Evolutionary conservation across 192 early-diverging fungal genomes (phyloP).

Genomic region (Linderina pennispora): DNA sequence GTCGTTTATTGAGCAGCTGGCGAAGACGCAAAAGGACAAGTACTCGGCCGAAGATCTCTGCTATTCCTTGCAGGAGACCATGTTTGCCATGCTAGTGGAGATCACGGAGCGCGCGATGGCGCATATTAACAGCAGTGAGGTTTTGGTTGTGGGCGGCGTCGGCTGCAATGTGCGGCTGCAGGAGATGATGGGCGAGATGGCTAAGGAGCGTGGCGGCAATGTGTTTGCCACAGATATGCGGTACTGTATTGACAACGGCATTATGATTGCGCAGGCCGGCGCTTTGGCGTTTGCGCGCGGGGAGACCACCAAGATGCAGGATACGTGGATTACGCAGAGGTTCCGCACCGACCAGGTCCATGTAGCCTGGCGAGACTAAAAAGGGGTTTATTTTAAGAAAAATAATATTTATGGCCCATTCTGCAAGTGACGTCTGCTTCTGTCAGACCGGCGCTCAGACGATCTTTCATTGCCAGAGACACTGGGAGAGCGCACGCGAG

Average conservation of each 20-base stretch:
- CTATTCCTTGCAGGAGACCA: constrained; percentile 92
- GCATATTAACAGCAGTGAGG: constrained; percentile 85
- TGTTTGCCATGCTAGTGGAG: constrained; percentile 99
- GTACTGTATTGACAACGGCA: constrained; percentile 97
- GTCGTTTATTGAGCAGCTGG: constrained; percentile 75
- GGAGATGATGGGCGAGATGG: constrained; percentile 98
- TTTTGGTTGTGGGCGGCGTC: constrained; percentile 95
- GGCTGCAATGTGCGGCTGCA: constrained; percentile 94
- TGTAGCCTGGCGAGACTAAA: constrained; percentile 62
- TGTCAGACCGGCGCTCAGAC: too few species aligned
- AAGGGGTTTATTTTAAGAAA: too few species aligned
- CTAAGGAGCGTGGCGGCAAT: constrained; percentile 72
- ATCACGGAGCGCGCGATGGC: constrained; percentile 99
- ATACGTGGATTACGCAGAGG: constrained; percentile 91
- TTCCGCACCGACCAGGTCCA: constrained; percentile 84
- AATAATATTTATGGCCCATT: too few species aligned
- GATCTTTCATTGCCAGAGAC: too few species aligned
- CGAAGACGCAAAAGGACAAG: constrained; percentile 51
- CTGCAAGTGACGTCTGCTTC: too few species aligned
- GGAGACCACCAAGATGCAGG: constrained; percentile 69
- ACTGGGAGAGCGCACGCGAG: too few species aligned
- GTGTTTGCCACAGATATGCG: constrained; percentile 96
- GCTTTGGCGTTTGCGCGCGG: constrained; percentile 79
- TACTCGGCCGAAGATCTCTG: constrained; percentile 87
- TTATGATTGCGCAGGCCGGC: constrained; percentile 99